Evolutionary conservation across 177 flowering plant genomes (phyloP).

Genomic region (Vitis hybrid): DNA sequence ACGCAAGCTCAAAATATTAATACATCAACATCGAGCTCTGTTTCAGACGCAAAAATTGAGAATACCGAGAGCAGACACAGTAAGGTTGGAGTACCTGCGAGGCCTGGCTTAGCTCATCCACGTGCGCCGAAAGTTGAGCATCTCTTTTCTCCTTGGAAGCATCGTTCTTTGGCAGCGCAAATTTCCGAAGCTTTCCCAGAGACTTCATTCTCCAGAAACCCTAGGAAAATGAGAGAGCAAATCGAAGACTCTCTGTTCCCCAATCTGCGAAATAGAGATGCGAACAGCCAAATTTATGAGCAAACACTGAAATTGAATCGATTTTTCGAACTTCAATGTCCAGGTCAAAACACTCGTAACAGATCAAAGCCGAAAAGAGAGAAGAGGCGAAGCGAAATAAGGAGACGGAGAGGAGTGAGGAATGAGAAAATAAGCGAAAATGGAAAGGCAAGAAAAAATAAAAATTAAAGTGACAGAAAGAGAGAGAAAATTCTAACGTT

Average conservation of each 20-base stretch:
- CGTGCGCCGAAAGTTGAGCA: slow-evolving; percentile 38
- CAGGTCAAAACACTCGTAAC: slow-evolving; percentile 22
- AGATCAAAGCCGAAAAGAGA: slow-evolving; percentile 16
- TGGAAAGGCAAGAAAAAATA: too few relatives aligned
- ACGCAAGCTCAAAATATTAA: too few relatives aligned
- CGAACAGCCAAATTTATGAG: neutral
- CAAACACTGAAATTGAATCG: neutral
- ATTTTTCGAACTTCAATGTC: slow-evolving; percentile 11
- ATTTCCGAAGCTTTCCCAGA: slow-evolving; percentile 57
- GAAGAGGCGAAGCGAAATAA: slow-evolving; percentile 4
- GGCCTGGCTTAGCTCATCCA: slow-evolving; percentile 79
- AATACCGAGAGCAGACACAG: neutral
- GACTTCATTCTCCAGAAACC: slow-evolving; percentile 58
- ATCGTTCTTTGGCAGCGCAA: slow-evolving; percentile 56
- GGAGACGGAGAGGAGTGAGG: slow-evolving; percentile 4
- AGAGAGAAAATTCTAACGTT: slow-evolving; percentile 21
- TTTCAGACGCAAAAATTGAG: neutral
- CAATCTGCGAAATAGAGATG: neutral
- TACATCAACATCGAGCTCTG: too few relatives aligned
- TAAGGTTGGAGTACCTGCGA: slow-evolving; percentile 45
- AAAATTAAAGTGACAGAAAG: neutral
- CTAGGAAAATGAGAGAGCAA: slow-evolving; percentile 13
- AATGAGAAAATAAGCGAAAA: slow-evolving; percentile 6
- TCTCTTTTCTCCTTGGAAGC: slow-evolving; percentile 50
- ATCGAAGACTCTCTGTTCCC: slow-evolving; percentile 2